Evolutionary conservation across 345 rosid species (phyloP).

Genomic region (Populus ilicifolia): DNA sequence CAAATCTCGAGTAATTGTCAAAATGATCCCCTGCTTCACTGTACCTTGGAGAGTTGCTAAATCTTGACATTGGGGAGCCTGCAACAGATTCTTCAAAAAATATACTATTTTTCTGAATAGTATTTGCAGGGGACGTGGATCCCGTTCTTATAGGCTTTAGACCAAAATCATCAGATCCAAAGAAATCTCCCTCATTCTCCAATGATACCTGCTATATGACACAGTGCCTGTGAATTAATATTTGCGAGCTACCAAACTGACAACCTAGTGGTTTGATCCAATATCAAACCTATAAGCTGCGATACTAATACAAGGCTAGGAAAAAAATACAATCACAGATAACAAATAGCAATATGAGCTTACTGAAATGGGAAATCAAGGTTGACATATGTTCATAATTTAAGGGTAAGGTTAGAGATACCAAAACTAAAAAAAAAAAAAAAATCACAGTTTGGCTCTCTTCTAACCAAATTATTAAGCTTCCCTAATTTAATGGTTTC

Average conservation of each 20-base stretch:
- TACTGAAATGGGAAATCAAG: not conserved
- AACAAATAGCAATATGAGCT: not conserved
- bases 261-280: not conserved
- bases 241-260: slow-evolving; percentile 1
- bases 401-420: not conserved
- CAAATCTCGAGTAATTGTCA: slow-evolving; percentile 82
- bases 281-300: not conserved
- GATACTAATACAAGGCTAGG: not conserved
- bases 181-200: slow-evolving; percentile 46
- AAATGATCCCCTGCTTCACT: slow-evolving; percentile 69
- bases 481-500: not conserved
- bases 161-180: slow-evolving; percentile 61
- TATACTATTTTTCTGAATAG: slow-evolving; percentile 50
- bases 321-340: not conserved
- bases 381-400: not conserved
- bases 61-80: slow-evolving; percentile 71
- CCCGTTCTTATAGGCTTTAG: slow-evolving; percentile 48
- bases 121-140: slow-evolving; percentile 52
- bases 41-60: slow-evolving; percentile 75
- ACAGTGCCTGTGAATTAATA: not conserved
- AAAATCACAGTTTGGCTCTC: no score
- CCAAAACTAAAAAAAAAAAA: no score
- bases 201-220: slow-evolving; percentile 42
- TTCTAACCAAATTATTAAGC: no score
- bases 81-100: slow-evolving; percentile 93